Evolutionary conservation across 805 yeast genomes (phyloP).

Genomic region (Metschnikowia proteae): DNA sequence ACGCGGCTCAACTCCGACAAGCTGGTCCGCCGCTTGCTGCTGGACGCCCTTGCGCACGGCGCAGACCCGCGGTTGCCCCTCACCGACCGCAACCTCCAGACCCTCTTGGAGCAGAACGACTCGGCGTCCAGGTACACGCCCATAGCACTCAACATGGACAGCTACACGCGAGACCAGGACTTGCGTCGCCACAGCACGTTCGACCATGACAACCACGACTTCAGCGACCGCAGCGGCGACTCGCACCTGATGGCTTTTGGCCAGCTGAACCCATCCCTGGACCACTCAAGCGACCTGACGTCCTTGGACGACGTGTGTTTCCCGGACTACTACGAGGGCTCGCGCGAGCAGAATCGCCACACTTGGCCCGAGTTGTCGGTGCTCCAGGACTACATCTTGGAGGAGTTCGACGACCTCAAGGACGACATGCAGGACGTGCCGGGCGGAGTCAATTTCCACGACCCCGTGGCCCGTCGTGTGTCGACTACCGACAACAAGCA

Average conservation of each 20-base stretch:
- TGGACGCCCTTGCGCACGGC: not conserved
- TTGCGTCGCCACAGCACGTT: constrained; percentile 11
- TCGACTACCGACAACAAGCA: constrained; percentile 2
- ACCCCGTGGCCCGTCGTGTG: constrained; percentile 27
- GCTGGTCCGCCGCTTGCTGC: not conserved
- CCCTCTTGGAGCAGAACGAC: constrained; percentile 20
- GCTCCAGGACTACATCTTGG: constrained; percentile 70
- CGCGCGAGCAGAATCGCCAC: constrained; percentile 21
- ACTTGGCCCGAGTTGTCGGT: constrained; percentile 83
- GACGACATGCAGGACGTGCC: constrained; percentile 20
- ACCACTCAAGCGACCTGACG: constrained; percentile 60
- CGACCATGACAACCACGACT: constrained; percentile 9
- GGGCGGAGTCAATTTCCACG: constrained; percentile 34
- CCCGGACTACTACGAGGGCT: constrained; percentile 57
- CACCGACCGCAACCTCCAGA: constrained; percentile 37
- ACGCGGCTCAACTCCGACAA: not conserved
- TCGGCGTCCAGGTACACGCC: constrained; percentile 18
- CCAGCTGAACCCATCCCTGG: constrained; percentile 60
- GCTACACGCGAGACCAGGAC: constrained; percentile 30
- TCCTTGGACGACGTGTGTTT: constrained; percentile 91
- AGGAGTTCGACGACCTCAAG: constrained; percentile 50
- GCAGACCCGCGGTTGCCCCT: constrained; percentile 24
- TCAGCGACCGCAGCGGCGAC: constrained; percentile 9
- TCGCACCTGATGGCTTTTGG: constrained; percentile 35
- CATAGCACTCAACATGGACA: constrained; percentile 41